Evolutionary conservation across 2,329 filamentous ascomycete species (phyloP).

Genomic region (Colletotrichum lupini): DNA sequence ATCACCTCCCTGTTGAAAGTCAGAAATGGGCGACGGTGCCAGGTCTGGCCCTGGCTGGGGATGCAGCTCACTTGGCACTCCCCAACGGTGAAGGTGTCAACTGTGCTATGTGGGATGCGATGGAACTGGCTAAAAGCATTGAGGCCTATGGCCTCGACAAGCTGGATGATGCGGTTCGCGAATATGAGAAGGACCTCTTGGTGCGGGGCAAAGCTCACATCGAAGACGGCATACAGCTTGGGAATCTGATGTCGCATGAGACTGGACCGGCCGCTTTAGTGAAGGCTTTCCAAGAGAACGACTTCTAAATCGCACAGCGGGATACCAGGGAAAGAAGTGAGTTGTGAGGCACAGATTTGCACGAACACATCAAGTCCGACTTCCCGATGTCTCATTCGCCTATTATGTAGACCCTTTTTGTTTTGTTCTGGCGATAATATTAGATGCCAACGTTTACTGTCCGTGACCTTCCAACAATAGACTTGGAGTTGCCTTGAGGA

Average conservation of each 20-base stretch:
- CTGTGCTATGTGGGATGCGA: slow-evolving; percentile 56
- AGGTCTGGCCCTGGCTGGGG: slow-evolving; percentile 60
- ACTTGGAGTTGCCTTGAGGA: too few species aligned
- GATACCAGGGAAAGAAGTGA: too few species aligned
- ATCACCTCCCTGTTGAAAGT: background rate
- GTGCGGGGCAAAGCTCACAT: background rate
- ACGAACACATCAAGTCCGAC: too few species aligned
- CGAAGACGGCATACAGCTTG: background rate
- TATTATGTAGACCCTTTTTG: too few species aligned
- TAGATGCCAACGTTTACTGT: too few species aligned
- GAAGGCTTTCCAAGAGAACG: background rate
- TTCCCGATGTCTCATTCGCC: too few species aligned
- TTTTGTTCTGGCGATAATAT: too few species aligned
- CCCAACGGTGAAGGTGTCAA: slow-evolving; percentile 62
- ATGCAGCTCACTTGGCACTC: slow-evolving; percentile 59
- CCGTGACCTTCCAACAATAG: too few species aligned
- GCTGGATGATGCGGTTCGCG: background rate
- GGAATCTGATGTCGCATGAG: background rate
- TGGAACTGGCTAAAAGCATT: slow-evolving; percentile 47
- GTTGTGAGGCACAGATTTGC: too few species aligned
- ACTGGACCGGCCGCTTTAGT: background rate
- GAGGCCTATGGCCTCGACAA: background rate
- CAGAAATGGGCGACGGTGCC: slow-evolving; percentile 47
- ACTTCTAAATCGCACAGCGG: background rate
- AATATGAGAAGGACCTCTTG: background rate